A percentile compares a stretch with the other conserved stretches of the same genome.
Conservation (phyloP, 192 early-diverging fungal species). For the Helicostylum pulchrum region DNA sequence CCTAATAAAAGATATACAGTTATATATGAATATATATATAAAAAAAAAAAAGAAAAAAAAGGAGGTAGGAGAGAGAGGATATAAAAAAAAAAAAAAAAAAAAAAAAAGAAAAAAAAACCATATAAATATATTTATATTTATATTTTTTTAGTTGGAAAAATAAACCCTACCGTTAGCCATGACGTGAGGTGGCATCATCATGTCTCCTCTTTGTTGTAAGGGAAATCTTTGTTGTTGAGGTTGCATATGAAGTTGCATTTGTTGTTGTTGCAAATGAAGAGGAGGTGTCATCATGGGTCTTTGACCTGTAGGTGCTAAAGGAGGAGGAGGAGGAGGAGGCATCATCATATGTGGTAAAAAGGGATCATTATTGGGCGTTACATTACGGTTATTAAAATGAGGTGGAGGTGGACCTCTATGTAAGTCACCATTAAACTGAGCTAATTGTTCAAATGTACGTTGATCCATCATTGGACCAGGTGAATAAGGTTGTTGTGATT, state of each 20-base stretch:
- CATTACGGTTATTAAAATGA: neutral
- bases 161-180: constrained; percentile 21
- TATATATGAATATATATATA: neutral
- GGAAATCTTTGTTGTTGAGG: constrained; percentile 2
- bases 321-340: neutral
- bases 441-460: constrained; percentile 1
- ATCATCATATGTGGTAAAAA: constrained; percentile 10
- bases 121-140: no score
- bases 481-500: neutral
- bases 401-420: neutral
- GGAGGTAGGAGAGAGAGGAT: no score
- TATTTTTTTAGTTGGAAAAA: no score
- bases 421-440: constrained; percentile 2
- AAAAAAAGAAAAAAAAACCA: no score
- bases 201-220: constrained; percentile 8
- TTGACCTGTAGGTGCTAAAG: constrained; percentile 6
- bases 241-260: constrained; percentile 5
- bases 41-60: neutral
- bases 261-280: constrained; percentile 15
- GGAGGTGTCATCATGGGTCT: constrained; percentile 20
- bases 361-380: neutral
- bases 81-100: no score
- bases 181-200: constrained; percentile 20
- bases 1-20: neutral
- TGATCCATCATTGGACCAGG: constrained; percentile 11